Evolutionary conservation across 1,284 basidiomycete species (phyloP), one percentile per base, ranked within the genome.

Genomic region (Apiotrichum sp.): DNA sequence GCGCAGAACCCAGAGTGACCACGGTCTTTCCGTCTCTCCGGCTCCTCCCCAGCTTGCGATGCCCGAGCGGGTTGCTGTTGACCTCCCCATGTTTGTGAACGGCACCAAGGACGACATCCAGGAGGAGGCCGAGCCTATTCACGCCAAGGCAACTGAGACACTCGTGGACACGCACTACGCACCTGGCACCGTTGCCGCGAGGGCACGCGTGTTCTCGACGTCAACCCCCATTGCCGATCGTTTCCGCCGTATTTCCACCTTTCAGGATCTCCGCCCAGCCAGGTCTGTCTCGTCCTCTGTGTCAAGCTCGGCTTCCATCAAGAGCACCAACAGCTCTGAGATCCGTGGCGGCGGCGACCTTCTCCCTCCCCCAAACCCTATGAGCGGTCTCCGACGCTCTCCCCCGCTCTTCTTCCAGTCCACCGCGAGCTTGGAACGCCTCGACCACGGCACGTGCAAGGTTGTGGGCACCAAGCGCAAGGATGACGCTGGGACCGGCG

Each of bases 171-270:
- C 56, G 13, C 64, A 66, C n/a, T 68, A 67, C 39, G 56, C 66
- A 1, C 22, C 65, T 14, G 71, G 69, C 16, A 70, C 70, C 14
- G 68, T 71, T 4, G 63, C 66, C 13, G 67, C 65, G 6, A 64
- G 69, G 7, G 46, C 65, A 7, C 63, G 58, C 22, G 47, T 61
- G 7, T 69, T 66, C 53, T 59, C 64, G 10, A 60, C 64, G 22
- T 46, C 62, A 6, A 60, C 57, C 0, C 76, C 76, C 8, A 77
- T 77, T 39, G 73, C 73, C 5, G 76, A 77, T 55, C 62, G 63
- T 13, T 77, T 75, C 58, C 58, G 64, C 4, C 65, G 65, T 29
- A 55, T 58, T 8, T 51, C 59, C 10, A 62, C 67, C 4, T 55
- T 66, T 2, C 14, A 46, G 2, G 51, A 63, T 5, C 56, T 68